Evolutionary conservation across 257 asterid genomes (phyloP), one percentile per base, ranked within the genome.

Genomic region (Ocimum tenuiflorum): DNA sequence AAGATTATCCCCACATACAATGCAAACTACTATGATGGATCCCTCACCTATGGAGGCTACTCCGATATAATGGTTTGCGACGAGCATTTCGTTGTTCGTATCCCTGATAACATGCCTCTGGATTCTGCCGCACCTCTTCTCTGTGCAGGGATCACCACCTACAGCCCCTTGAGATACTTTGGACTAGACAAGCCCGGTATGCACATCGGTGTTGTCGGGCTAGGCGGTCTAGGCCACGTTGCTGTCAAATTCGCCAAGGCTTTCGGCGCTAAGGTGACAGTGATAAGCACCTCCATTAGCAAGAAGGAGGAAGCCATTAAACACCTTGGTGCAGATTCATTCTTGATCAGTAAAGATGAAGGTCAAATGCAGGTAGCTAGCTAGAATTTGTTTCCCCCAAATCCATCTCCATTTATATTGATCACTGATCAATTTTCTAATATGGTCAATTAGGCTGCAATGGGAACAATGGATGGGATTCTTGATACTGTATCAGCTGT

Each of bases 121-220:
- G 87, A 74, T 4, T 6, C 47, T 0, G 79, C 68, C 1, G 80
- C 85, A 20, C 84, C 87, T 52, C 71, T 82, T 4, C 62, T 76
- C 4, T 79, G 87, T 33, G 87, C 82, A 0, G 85, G 87, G 1
- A 75, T 82, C 50, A 79, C 88, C 0, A 74, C 84, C 11, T 79
- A 82, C 66, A 79, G 81, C 36, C 82, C 87, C 0, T 17, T 76
- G 69, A 60, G 62, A 12, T 68, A 77, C 31, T 79, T 7, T 12
- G 84, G 82, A 10, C 78, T 82, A 0, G 68, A 82, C 20, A 82
- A 79, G 7, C 81, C 79, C 0, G 82, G 87, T 3, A 63, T 74
- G 75, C 73, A 65, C 19, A 19, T 82, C 6, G 84, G 84, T 8
- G 67, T 79, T 5, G 81, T 82, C 1, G 84, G 84, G 9, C 52